Evolutionary conservation across 352 stramenopile genomes (phyloP).

Genomic region (Globisporangium middletonii): DNA sequence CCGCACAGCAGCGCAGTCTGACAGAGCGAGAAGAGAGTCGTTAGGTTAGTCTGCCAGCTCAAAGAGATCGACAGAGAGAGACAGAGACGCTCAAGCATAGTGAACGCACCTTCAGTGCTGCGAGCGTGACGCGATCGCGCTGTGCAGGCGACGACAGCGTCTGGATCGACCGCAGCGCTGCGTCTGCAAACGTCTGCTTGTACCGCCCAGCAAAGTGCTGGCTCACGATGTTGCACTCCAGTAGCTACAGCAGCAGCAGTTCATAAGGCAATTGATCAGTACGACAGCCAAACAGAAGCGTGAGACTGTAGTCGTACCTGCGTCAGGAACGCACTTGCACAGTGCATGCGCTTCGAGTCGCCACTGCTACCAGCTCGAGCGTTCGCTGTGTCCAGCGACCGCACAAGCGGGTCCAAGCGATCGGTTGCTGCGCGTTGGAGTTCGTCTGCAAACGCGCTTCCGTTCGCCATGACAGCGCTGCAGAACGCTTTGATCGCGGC

Average conservation of each 20-base stretch:
- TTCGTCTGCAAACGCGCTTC: constrained; percentile 16
- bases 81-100: constrained; percentile 5
- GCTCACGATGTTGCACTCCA: constrained; percentile 9
- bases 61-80: constrained; percentile 5
- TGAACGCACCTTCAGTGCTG: constrained; percentile 23
- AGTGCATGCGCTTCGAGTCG: not conserved
- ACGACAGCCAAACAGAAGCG: not conserved
- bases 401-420: constrained; percentile 15
- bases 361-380: not conserved
- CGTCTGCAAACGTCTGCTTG: constrained; percentile 10
- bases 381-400: constrained; percentile 10
- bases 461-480: constrained; percentile 10
- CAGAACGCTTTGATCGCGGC: constrained; percentile 26
- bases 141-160: constrained; percentile 2
- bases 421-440: constrained; percentile 15
- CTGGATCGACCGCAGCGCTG: constrained; percentile 6
- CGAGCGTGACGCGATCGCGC: constrained; percentile 6
- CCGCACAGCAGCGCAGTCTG: constrained; percentile 34
- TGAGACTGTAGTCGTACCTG: not conserved
- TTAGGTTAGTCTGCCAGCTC: not conserved
- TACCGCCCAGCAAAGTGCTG: not conserved
- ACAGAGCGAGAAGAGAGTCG: not conserved
- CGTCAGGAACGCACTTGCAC: constrained; percentile 9
- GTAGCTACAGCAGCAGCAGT: constrained; percentile 2
- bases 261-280: not conserved